Conservation (phyloP, 768 basidiomycete species). For the Pleurotus eryngii region DNA sequence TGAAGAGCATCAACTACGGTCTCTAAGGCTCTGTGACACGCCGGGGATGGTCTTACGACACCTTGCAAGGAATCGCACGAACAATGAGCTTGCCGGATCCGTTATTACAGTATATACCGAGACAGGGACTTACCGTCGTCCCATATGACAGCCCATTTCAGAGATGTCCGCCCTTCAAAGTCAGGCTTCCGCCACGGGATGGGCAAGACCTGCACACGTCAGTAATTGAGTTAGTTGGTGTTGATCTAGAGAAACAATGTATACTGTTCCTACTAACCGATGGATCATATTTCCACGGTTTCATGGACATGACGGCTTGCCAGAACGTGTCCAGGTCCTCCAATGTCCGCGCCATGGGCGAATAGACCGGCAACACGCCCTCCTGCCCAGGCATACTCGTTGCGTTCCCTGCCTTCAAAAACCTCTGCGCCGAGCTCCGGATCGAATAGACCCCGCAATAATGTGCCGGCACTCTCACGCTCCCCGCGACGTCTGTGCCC, state of each 20-base stretch:
- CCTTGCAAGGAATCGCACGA: conserved; percentile 27
- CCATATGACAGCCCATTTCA: conserved; percentile 59
- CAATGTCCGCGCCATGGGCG: conserved; percentile 60
- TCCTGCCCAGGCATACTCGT: conserved; percentile 56
- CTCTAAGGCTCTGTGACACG: conserved; percentile 52
- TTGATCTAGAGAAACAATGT: background rate
- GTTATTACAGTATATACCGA: background rate
- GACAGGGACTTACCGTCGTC: conserved; percentile 47
- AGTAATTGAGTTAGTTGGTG: background rate
- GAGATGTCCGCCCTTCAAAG: conserved; percentile 25
- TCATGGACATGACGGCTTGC: conserved; percentile 56
- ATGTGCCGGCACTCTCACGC: conserved; percentile 62
- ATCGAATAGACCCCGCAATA: conserved; percentile 62
- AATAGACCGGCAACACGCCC: conserved; percentile 49
- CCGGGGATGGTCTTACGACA: conserved; percentile 55
- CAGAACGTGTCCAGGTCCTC: conserved; percentile 64
- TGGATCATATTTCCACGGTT: conserved; percentile 64
- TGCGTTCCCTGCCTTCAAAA: conserved; percentile 41
- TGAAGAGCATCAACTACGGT: conserved; percentile 41
- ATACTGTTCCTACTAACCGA: conserved; percentile 34
- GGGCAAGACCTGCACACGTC: conserved; percentile 30
- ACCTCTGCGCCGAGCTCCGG: conserved; percentile 47
- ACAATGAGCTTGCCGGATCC: background rate
- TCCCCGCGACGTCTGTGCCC: conserved; percentile 70
- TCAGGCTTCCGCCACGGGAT: conserved; percentile 37